These are phyloP conservation scores for Peterozyma xylosa DNA, from an alignment of 805 yeast genomes.

Conservation along the genomic window DNA sequence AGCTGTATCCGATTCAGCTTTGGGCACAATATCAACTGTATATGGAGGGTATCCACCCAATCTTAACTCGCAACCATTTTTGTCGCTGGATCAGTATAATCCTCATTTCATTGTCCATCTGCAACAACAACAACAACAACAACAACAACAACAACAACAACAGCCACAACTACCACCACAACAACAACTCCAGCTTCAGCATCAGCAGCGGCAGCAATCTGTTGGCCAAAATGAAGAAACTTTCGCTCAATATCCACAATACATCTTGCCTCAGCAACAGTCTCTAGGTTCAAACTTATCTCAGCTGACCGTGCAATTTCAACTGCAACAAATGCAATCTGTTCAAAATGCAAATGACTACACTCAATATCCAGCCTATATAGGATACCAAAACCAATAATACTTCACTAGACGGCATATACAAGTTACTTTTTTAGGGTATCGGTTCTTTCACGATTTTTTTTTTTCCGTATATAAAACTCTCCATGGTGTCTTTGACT, in stretches of 20 bases:
- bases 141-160: conserved; percentile 1
- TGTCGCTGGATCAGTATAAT: not conserved
- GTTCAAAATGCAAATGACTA: too few species aligned
- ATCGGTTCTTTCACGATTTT: too few species aligned
- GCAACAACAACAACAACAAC: not conserved
- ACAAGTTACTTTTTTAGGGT: too few species aligned
- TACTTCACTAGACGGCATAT: too few species aligned
- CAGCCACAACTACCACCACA: not conserved
- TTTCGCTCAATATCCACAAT: not conserved
- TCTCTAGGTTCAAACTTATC: not conserved
- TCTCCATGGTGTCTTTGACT: too few species aligned
- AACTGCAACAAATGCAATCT: not conserved
- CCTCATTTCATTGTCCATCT: not conserved
- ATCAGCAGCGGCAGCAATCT: conserved; percentile 3
- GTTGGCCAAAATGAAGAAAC: not conserved
- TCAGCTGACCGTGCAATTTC: not conserved
- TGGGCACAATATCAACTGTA: not conserved
- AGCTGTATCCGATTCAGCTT: not conserved
- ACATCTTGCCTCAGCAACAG: not conserved
- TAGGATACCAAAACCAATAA: too few species aligned
- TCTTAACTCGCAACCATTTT: not conserved
- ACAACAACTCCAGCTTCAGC: not conserved
- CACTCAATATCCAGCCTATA: too few species aligned
- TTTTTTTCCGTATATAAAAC: too few species aligned
- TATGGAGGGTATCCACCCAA: too few species aligned